A percentile compares a stretch with the other conserved stretches of the same genome.
phyloP scores from a whole-genome alignment of 2,329 filamentous ascomycete genomes.

The Allantophomopsis lycopodina region DNA sequence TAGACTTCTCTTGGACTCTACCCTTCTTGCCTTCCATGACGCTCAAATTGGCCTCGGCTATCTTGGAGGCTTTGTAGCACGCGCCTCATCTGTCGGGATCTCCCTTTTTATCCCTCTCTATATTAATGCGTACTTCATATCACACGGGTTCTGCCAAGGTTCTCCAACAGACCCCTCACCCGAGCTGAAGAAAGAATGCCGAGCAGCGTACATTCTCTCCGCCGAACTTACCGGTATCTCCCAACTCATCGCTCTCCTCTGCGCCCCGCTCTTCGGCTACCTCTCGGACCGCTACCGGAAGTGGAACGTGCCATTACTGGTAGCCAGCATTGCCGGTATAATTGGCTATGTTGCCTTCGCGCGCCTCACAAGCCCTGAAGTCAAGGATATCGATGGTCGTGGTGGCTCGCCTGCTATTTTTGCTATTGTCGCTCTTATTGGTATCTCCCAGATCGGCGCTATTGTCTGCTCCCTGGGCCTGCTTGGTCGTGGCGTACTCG shows the following conservation, averaged over 20 bases:
- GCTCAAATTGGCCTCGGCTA: conserved; percentile 76
- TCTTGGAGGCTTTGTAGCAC: conserved; percentile 84
- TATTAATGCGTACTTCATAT: conserved; percentile 81
- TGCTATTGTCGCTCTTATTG: conserved; percentile 65
- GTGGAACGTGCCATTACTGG: conserved; percentile 61
- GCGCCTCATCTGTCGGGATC: conserved; percentile 89
- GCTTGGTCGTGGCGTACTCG: conserved; percentile 66
- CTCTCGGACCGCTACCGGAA: conserved; percentile 54
- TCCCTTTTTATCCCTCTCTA: conserved; percentile 89
- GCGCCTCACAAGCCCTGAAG: conserved; percentile 63
- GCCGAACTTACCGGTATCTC: conserved; percentile 80
- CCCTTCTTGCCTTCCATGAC: conserved; percentile 61
- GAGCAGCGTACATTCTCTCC: conserved; percentile 75
- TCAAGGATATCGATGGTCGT: conserved; percentile 45
- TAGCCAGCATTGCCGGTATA: conserved; percentile 60
- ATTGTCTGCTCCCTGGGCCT: conserved; percentile 93
- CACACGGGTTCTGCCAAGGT: conserved; percentile 63
- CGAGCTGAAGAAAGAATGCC: conserved; percentile 75
- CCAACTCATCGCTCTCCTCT: conserved; percentile 73
- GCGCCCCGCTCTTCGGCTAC: conserved; percentile 78
- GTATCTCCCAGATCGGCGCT: conserved; percentile 87
- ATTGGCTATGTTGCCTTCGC: conserved; percentile 68
- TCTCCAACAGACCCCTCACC: conserved; percentile 48
- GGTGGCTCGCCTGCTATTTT: conserved; percentile 60
- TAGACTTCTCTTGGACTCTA: conserved; percentile 44